These are phyloP conservation scores for Xylaria sp. DNA, from an alignment of 2,329 filamentous ascomycete species.

Conservation along the genomic window DNA sequence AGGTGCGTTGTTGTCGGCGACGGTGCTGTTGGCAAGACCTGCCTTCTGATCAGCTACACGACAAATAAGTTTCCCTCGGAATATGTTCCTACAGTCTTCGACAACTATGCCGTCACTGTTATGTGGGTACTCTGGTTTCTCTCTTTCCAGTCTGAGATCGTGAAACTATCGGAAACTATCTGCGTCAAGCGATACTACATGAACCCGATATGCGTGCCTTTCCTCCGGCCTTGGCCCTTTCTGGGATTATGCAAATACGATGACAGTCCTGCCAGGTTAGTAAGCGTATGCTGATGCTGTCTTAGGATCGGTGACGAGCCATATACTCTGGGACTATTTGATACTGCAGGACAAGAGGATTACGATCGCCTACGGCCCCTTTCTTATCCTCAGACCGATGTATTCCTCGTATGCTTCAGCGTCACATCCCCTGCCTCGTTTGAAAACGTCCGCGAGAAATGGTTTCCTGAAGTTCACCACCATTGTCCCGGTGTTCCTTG, in stretches of 20 bases:
- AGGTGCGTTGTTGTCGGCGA: slow-evolving; percentile 99
- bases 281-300: slow-evolving; percentile 24
- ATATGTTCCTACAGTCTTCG: slow-evolving; percentile 99
- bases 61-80: slow-evolving; percentile 99
- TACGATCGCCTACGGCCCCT: slow-evolving; percentile 96
- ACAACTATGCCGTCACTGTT: slow-evolving; percentile 99
- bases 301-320: slow-evolving; percentile 97
- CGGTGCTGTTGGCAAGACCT: slow-evolving; percentile 99
- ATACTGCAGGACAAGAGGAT: slow-evolving; percentile 99
- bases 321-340: slow-evolving; percentile 95
- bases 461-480: slow-evolving; percentile 98
- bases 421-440: slow-evolving; percentile 97
- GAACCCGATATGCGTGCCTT: slow-evolving; percentile 7
- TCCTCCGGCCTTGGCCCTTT: not conserved
- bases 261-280: not conserved
- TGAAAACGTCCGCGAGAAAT: slow-evolving; percentile 98
- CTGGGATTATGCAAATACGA: not conserved
- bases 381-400: slow-evolving; percentile 97
- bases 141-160: not conserved
- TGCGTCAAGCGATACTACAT: not conserved
- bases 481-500: slow-evolving; percentile 98
- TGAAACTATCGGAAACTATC: not conserved
- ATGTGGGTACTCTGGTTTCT: slow-evolving; percentile 70
- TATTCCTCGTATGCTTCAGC: slow-evolving; percentile 98
- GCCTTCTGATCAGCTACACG: slow-evolving; percentile 97